These are phyloP conservation scores for Kalmusia sp. DNA, from an alignment of 2,329 filamentous ascomycete genomes.

Conservation along the genomic window DNA sequence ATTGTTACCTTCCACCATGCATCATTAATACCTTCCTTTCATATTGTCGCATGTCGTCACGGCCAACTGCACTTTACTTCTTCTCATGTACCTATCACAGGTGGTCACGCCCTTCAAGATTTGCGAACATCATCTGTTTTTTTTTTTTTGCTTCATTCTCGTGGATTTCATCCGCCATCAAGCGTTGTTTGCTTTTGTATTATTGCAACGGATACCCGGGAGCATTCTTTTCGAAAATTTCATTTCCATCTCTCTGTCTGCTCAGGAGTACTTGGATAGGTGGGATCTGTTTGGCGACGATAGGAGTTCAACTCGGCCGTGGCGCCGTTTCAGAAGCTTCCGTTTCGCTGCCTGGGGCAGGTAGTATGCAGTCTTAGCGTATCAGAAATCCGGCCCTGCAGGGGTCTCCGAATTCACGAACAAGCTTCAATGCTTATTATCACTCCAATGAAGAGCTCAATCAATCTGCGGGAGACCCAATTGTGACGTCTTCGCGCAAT, in stretches of 20 bases:
- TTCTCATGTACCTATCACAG: background rate
- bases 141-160: background rate
- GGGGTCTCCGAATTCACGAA: conserved; percentile 7
- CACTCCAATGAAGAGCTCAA: background rate
- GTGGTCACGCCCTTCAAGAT: background rate
- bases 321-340: conserved; percentile 8
- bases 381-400: conserved; percentile 6
- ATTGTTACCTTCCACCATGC: background rate
- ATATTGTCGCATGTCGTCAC: background rate
- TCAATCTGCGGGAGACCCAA: background rate
- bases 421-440: background rate
- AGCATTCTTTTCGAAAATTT: conserved; percentile 5
- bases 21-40: conserved; percentile 3
- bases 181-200: conserved; percentile 6
- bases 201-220: conserved; percentile 8
- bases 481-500: background rate
- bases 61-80: background rate
- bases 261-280: background rate
- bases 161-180: background rate
- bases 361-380: conserved; percentile 5
- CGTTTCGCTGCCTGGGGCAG: background rate
- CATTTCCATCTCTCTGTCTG: background rate
- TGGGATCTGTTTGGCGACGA: background rate
- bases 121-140: background rate
- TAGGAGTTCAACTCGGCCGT: background rate